Evolutionary conservation across 163 green algal genomes (phyloP).

Genomic region (Botryococcus braunii): DNA sequence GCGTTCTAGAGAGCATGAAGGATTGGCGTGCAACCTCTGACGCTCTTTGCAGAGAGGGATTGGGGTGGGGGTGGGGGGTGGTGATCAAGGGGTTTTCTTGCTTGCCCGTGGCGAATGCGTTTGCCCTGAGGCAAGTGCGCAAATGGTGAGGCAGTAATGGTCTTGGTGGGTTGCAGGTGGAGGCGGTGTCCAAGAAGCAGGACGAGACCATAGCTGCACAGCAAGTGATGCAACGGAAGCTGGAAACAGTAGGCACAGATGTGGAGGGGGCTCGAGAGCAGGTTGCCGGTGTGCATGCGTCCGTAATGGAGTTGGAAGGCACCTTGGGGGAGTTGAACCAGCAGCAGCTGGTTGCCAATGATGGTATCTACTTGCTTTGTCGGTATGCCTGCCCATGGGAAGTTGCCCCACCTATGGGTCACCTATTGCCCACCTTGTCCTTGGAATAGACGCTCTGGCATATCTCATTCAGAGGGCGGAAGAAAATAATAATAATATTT

Average conservation of each 20-base stretch:
- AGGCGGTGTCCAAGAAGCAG: constrained; percentile 11
- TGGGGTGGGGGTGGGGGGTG: no score
- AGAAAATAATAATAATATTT: not conserved
- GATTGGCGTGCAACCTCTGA: no score
- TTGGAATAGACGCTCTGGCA: not conserved
- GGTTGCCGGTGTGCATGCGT: constrained; percentile 30
- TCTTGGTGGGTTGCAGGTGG: not conserved
- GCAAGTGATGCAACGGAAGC: constrained; percentile 16
- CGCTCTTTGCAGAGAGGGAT: no score
- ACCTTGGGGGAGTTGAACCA: constrained; percentile 25
- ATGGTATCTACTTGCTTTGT: constrained; percentile 47
- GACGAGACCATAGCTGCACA: constrained; percentile 27
- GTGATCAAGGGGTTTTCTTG: no score
- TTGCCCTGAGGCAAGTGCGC: no score
- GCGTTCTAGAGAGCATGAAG: no score
- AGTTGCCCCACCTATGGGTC: not conserved
- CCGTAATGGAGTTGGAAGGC: constrained; percentile 29
- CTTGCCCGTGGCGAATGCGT: no score
- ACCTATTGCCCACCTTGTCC: not conserved
- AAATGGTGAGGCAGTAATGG: no score
- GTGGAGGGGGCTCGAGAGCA: constrained; percentile 26
- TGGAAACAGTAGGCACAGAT: constrained; percentile 27
- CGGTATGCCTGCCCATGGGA: constrained; percentile 7
- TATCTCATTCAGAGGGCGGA: not conserved
- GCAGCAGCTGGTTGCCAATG: constrained; percentile 33